Evolutionary conservation across 495 filamentous ascomycete species (phyloP), one percentile per base, ranked within the genome.

Genomic region (Lophiostoma macrostomum): DNA sequence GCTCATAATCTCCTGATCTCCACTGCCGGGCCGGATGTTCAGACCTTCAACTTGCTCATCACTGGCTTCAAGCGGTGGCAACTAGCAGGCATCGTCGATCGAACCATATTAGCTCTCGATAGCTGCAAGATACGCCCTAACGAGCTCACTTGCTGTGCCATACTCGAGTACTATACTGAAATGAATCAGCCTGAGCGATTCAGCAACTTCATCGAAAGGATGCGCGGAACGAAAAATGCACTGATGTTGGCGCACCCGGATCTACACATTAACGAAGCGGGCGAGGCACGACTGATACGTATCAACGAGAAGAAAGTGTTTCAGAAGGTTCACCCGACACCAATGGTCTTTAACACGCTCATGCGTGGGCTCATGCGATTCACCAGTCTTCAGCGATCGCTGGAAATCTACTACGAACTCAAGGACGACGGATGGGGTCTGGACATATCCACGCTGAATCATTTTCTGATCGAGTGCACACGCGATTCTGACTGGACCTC

Each of bases 41-140:
- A 76, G 27, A 89, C 82, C 10, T 89, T 83, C 70, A 88, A 88
- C 58, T 70, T 74, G 25, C 71, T 91, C 20, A 76, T 91, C 14
- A 58, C 71, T 12, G 72, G 74, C 23, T 79, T 91, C 36, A 75
- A 75, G 30, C 67, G 70, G 24, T 65, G 81, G 12, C 66, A 73
- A 38, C 71, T 74, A 29, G 65, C 74, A 54, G 64, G 71, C 19
- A 67, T 88, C 7, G 74, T 80, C 5, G 65, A 79, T 27, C 57
- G 65, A 18, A 74, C 86, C n/a, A 69, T 81, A n/a, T 55, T 71
- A 14, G 76, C 76, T 0, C 56, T 84, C n/a, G 36, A 64, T n/a
- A 51, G 66, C 16, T 76, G 69, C 28, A 66, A 71, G 12, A 65
- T 80, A 12, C 71, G 69, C 25, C 76, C 78, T 5, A 86, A 78